A percentile compares a stretch with the other conserved stretches of the same genome.
These are phyloP conservation scores for Aurifilum marmelostoma DNA, from an alignment of 2,329 filamentous ascomycete genomes.

Conservation along the genomic window DNA sequence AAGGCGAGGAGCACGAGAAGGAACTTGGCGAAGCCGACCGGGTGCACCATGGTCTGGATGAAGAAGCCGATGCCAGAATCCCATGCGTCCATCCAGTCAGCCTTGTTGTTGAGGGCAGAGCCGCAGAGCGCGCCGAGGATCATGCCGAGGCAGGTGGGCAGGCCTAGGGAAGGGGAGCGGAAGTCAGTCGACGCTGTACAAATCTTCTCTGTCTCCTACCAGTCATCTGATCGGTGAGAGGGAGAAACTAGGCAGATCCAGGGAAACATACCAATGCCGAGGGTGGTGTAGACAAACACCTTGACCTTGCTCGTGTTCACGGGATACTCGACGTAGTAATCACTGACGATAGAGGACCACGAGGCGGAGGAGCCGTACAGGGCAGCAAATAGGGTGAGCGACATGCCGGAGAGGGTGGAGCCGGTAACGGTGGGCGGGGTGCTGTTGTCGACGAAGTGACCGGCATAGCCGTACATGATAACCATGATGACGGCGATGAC, in stretches of 20 bases:
- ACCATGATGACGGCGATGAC: constrained; percentile 52
- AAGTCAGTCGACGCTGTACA: background rate
- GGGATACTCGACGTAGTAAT: constrained; percentile 53
- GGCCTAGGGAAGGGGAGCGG: constrained; percentile 24
- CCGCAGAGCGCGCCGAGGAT: constrained; percentile 48
- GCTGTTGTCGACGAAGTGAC: constrained; percentile 44
- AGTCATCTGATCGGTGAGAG: background rate
- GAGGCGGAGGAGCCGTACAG: constrained; percentile 54
- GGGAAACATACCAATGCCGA: constrained; percentile 44
- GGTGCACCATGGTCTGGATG: constrained; percentile 49
- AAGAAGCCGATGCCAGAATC: constrained; percentile 49
- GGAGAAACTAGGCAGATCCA: background rate
- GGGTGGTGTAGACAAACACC: constrained; percentile 51
- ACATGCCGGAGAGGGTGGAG: constrained; percentile 42
- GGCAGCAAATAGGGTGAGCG: constrained; percentile 48
- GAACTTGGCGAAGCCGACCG: constrained; percentile 50
- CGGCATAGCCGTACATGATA: constrained; percentile 52
- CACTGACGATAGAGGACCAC: constrained; percentile 50
- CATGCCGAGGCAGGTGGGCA: constrained; percentile 55
- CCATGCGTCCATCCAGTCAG: constrained; percentile 45
- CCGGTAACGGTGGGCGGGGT: constrained; percentile 42
- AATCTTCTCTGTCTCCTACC: too few relatives aligned
- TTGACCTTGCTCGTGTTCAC: constrained; percentile 49
- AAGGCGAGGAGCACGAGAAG: constrained; percentile 43
- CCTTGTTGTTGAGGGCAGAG: constrained; percentile 45